Evolutionary conservation across 306 rosid species (phyloP).

Genomic region (Calophaca sinica): DNA sequence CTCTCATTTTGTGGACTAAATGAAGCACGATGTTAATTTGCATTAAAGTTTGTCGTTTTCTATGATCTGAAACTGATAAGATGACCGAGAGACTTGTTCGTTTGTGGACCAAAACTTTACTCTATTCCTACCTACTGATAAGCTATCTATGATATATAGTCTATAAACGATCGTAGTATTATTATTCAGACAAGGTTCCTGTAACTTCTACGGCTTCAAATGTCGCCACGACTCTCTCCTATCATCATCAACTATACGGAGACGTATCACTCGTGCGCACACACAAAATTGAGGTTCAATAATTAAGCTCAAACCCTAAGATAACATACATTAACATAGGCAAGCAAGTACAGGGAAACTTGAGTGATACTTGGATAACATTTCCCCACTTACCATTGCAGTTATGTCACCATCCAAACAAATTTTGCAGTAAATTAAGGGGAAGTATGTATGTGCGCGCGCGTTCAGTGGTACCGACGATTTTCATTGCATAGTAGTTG

Average conservation of each 20-base stretch:
- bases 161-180: background rate
- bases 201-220: conserved; percentile 42
- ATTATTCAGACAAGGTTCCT: conserved; percentile 35
- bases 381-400: no score
- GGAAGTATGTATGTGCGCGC: no score
- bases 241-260: conserved; percentile 37
- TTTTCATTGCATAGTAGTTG: no score
- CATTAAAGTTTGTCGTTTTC: conserved; percentile 48
- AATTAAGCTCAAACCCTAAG: background rate
- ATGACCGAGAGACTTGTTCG: conserved; percentile 3
- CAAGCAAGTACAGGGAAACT: no score
- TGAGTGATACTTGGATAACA: no score
- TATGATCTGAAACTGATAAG: conserved; percentile 37
- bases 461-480: no score
- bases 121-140: conserved; percentile 37
- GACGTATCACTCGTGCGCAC: conserved; percentile 25
- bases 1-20: conserved; percentile 30
- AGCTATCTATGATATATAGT: conserved; percentile 30
- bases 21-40: conserved; percentile 13
- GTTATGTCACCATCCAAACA: no score
- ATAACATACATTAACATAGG: background rate
- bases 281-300: conserved; percentile 25
- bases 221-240: conserved; percentile 21
- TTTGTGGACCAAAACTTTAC: conserved; percentile 31
- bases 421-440: no score